Conservation (phyloP, 1,284 basidiomycete species). For the Papiliotrema fonsecae region DNA sequence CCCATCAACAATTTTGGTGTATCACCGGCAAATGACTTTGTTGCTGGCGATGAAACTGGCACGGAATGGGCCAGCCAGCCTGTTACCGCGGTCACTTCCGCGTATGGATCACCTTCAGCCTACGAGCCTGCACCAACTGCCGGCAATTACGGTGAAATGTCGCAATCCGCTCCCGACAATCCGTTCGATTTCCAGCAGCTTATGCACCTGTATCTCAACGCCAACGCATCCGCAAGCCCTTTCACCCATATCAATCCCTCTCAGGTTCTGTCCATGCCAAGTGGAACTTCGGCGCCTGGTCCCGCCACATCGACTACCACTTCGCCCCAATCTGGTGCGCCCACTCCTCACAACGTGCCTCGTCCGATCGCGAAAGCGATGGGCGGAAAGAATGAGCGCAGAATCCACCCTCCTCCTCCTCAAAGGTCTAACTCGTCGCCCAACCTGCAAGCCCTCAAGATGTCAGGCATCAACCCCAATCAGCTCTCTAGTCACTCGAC, state of each 20-base stretch:
- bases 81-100: constrained; percentile 16
- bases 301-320: constrained; percentile 9
- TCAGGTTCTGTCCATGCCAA: constrained; percentile 57
- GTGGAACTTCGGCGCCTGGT: neutral
- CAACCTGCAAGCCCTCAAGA: constrained; percentile 37
- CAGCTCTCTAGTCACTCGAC: constrained; percentile 10
- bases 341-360: constrained; percentile 16
- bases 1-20: constrained; percentile 14
- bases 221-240: constrained; percentile 45
- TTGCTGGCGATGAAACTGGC: constrained; percentile 11
- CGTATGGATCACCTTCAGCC: constrained; percentile 26
- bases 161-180: constrained; percentile 17
- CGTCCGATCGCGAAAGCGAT: constrained; percentile 32
- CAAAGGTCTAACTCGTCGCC: constrained; percentile 43
- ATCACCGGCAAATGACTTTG: constrained; percentile 5
- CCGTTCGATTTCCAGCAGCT: constrained; percentile 48
- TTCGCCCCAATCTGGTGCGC: constrained; percentile 19
- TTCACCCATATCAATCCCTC: constrained; percentile 84
- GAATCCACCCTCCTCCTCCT: constrained; percentile 14
- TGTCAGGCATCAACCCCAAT: constrained; percentile 9
- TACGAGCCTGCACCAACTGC: constrained; percentile 14
- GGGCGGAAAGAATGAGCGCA: constrained; percentile 27
- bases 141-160: constrained; percentile 1
- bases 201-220: constrained; percentile 48
- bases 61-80: constrained; percentile 23